These are phyloP conservation scores for Keithomyces neogunnii DNA, from an alignment of 2,329 filamentous ascomycete species.

Conservation along the genomic window DNA sequence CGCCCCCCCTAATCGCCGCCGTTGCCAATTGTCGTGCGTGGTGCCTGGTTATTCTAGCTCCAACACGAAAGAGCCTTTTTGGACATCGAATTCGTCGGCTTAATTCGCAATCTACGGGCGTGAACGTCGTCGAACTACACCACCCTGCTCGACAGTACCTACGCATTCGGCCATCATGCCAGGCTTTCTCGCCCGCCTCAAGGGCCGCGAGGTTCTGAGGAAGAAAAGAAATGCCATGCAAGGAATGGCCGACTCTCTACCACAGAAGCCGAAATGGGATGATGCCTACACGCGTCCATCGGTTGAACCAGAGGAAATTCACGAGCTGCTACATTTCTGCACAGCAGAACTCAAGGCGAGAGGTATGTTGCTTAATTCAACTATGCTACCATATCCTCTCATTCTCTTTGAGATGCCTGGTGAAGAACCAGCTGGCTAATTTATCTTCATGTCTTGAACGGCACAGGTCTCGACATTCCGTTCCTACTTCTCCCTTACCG, in stretches of 20 bases:
- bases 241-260: slow-evolving; percentile 40
- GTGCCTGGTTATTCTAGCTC: background rate
- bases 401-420: background rate
- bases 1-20: background rate
- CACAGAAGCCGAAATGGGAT: slow-evolving; percentile 71
- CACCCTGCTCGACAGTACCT: background rate
- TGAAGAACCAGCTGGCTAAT: slow-evolving; percentile 2
- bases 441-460: background rate
- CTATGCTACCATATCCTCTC: background rate
- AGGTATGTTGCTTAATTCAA: slow-evolving; percentile 51
- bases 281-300: slow-evolving; percentile 78
- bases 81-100: too few species aligned
- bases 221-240: slow-evolving; percentile 59
- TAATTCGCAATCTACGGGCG: too few species aligned
- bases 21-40: background rate
- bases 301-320: slow-evolving; percentile 83
- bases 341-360: slow-evolving; percentile 87
- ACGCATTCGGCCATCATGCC: slow-evolving; percentile 34
- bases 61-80: background rate
- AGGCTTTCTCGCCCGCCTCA: slow-evolving; percentile 56
- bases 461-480: slow-evolving; percentile 72
- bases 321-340: slow-evolving; percentile 76
- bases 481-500: slow-evolving; percentile 93
- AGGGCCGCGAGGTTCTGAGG: slow-evolving; percentile 63
- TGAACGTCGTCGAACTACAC: background rate